Conservation (phyloP, 345 rosid species). For the Gossypium anomalum region DNA sequence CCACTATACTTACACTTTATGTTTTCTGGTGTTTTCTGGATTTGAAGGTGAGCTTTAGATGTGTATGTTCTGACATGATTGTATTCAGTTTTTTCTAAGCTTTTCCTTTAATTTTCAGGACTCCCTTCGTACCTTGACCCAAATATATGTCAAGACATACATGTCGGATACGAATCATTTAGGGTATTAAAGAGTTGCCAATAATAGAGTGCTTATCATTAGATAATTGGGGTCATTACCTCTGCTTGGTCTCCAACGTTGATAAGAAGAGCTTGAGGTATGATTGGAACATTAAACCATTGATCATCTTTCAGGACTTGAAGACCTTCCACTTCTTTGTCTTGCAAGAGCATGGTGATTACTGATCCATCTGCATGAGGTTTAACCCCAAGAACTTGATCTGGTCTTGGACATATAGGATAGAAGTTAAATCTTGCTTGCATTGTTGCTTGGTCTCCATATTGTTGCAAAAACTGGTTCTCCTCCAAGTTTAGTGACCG, state of each 20-base stretch:
- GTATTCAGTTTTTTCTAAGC: too few species aligned
- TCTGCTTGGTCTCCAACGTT: conserved; percentile 53
- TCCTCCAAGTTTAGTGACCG: conserved; percentile 44
- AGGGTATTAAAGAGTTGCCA: too few species aligned
- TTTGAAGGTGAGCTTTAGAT: too few species aligned
- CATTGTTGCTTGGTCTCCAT: conserved; percentile 34
- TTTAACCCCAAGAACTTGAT: conserved; percentile 43
- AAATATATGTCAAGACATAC: too few species aligned
- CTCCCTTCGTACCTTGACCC: too few species aligned
- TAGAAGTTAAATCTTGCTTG: conserved; percentile 51
- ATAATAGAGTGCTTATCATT: neutral
- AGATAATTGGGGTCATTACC: conserved; percentile 24
- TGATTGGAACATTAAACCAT: conserved; percentile 45
- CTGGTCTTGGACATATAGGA: conserved; percentile 60
- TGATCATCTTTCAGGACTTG: conserved; percentile 43
- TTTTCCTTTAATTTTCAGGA: too few species aligned
- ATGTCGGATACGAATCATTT: too few species aligned
- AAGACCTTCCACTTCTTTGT: conserved; percentile 51
- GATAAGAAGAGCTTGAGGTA: conserved; percentile 43
- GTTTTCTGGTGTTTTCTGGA: too few species aligned
- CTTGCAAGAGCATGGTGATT: conserved; percentile 48
- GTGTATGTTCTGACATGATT: too few species aligned
- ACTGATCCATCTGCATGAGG: conserved; percentile 62
- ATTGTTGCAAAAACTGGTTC: conserved; percentile 38
- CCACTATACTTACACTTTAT: too few species aligned